Evolutionary conservation across 805 yeast genomes (phyloP).

Genomic region (Wickerhamia fluorescens): DNA sequence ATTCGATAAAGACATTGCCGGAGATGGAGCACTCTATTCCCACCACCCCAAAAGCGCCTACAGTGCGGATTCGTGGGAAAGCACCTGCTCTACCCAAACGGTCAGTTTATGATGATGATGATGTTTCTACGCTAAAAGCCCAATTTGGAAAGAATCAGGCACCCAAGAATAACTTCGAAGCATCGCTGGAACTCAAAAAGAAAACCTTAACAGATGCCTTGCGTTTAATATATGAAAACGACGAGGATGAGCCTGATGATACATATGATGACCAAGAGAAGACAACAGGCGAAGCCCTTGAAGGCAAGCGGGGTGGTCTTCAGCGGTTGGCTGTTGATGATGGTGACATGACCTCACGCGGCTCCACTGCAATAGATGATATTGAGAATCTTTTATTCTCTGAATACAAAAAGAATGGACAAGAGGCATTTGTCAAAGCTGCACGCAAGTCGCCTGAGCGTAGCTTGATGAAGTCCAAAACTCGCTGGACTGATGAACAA

Average conservation of each 20-base stretch:
- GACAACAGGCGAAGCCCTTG: conserved; percentile 22
- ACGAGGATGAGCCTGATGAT: conserved; percentile 85
- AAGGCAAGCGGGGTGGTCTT: conserved; percentile 5
- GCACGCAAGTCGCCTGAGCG: conserved; percentile 48
- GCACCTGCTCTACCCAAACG: conserved; percentile 6
- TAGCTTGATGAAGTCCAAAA: conserved; percentile 40
- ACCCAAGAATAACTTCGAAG: conserved; percentile 26
- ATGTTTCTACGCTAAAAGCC: conserved; percentile 21
- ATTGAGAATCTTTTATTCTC: conserved; percentile 54
- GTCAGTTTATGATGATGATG: conserved; percentile 22
- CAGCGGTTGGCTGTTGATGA: too few relatives aligned
- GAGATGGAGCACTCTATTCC: too few relatives aligned
- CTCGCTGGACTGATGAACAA: conserved; percentile 81
- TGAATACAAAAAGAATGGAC: conserved; percentile 42
- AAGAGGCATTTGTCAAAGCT: conserved; percentile 32
- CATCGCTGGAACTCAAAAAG: conserved; percentile 31
- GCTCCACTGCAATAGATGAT: conserved; percentile 20
- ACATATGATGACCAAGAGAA: conserved; percentile 54
- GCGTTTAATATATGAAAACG: conserved; percentile 57
- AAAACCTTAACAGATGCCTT: conserved; percentile 55
- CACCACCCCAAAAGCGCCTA: conserved; percentile 1
- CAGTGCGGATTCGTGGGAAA: conserved; percentile 2
- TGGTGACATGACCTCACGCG: background rate
- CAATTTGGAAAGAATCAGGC: conserved; percentile 15
- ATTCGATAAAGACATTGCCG: conserved; percentile 22